These are phyloP conservation scores for Sugiyamaella lignohabitans DNA, from an alignment of 805 yeast species.

Conservation along the genomic window DNA sequence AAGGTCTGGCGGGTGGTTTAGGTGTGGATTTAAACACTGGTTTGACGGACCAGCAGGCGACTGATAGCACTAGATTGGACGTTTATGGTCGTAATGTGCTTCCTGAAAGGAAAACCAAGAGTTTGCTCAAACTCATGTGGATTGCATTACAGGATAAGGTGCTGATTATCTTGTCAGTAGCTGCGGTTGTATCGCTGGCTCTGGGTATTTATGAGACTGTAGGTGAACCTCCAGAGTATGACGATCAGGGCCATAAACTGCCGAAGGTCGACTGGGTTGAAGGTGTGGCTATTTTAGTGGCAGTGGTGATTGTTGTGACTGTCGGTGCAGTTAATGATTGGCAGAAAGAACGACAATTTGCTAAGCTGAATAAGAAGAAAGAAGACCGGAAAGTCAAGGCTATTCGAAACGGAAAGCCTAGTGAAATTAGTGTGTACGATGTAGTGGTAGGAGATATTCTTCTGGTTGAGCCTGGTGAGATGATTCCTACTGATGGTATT, in stretches of 20 bases:
- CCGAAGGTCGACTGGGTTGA: conserved; percentile 98
- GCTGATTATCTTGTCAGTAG: conserved; percentile 70
- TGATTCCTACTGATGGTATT: conserved; percentile 83
- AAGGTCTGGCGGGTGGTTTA: conserved; percentile 27
- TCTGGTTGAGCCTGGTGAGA: conserved; percentile 85
- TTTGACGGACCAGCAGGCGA: conserved; percentile 22
- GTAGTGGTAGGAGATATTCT: conserved; percentile 83
- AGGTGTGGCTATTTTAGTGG: conserved; percentile 94
- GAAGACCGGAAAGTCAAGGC: conserved; percentile 77
- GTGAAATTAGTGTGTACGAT: conserved; percentile 62
- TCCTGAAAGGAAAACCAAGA: conserved; percentile 66
- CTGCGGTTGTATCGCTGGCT: conserved; percentile 84
- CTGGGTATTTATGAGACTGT: conserved; percentile 88
- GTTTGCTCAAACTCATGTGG: conserved; percentile 61
- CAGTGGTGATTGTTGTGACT: conserved; percentile 80
- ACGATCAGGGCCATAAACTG: conserved; percentile 64
- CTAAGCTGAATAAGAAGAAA: conserved; percentile 78
- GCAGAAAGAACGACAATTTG: conserved; percentile 92
- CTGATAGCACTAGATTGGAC: conserved; percentile 32
- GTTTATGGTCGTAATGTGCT: conserved; percentile 63
- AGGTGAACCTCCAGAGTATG: conserved; percentile 73
- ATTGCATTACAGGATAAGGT: conserved; percentile 91
- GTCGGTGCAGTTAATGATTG: conserved; percentile 96
- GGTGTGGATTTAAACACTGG: conserved; percentile 30
- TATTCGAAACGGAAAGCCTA: conserved; percentile 62